Base-by-base conservation (phyloP, 2,329 filamentous ascomycete genomes). In the Penicillium sp. region DNA sequence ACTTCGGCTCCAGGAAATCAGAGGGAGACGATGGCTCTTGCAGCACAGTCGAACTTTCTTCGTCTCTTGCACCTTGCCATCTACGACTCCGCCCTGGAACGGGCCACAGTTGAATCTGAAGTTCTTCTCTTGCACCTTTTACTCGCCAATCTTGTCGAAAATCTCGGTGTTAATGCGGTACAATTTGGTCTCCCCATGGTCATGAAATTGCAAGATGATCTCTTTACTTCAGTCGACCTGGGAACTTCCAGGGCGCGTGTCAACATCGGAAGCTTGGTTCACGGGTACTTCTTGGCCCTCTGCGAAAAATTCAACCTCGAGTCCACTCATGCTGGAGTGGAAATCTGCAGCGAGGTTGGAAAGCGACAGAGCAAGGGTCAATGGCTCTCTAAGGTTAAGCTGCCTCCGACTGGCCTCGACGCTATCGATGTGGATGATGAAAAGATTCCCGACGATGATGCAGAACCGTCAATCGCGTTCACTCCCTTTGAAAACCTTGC, bases 101-200 rank as follows among this genome's bases (percentile, higher is more conserved):
- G 79, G 58, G 79, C 89, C 20, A 81, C 86, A 24, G 86, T 81
- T 40, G 88, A 94, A 55, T 79, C 83, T 0, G 90, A 95, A 61
- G 81, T 95, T 27, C 74, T 90, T 25, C 74, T 95, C 13, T 76
- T 95, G 8, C 90, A 96, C 65, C 77, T 90, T 3, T 78, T 96
- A 10, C 79, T 96, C 33, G 78, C 83, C 10, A 89, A 83, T 49
- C 78, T 96, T n/a, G 81, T 90, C 8, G 79, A 84, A 51, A 85
- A 84, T 50, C 79, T 96, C 0, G 92, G 92, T 4, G 84, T 96
- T 45, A 96, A 96, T 67, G 88, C 90, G 14, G 82, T 82, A 5
- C 82, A 87, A 51, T 87, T 83, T 62, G 90, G 91, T 0, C 72
- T 96, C 33, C 90, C 92, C 2, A 96, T 96, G 91, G 81, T 96